Conservation (phyloP, 441 rosid species). For the California macrophylla region DNA sequence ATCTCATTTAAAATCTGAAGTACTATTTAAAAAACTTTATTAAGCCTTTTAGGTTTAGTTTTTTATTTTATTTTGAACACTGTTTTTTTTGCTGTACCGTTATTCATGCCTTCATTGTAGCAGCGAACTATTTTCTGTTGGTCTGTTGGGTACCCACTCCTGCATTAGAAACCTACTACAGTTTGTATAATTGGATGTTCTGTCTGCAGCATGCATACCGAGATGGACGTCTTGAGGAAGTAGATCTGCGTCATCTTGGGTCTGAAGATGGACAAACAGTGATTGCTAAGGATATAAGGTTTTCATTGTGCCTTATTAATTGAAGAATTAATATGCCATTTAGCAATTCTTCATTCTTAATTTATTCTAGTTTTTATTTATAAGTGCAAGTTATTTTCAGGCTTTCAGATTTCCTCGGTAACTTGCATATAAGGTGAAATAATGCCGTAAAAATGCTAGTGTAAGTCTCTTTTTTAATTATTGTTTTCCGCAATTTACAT, state of each 20-base stretch:
- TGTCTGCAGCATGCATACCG: not conserved
- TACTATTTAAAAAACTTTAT: not conserved
- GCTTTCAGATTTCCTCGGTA: slow-evolving; percentile 58
- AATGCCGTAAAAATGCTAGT: slow-evolving; percentile 16
- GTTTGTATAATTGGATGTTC: not conserved
- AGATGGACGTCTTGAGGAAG: slow-evolving; percentile 7
- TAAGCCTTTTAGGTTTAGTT: too few species aligned
- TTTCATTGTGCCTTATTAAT: not conserved
- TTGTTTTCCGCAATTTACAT: not conserved
- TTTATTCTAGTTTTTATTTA: not conserved
- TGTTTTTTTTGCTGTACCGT: not conserved
- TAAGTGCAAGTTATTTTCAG: slow-evolving; percentile 29
- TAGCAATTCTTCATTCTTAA: not conserved
- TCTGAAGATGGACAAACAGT: slow-evolving; percentile 4
- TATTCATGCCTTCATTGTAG: not conserved
- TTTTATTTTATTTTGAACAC: too few species aligned
- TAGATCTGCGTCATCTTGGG: slow-evolving; percentile 7
- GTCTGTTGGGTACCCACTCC: not conserved
- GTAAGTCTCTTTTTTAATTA: slow-evolving; percentile 24
- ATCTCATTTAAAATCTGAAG: not conserved
- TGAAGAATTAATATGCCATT: not conserved
- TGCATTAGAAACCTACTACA: not conserved
- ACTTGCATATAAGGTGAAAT: slow-evolving; percentile 42
- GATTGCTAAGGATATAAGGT: slow-evolving; percentile 5
- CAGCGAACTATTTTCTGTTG: not conserved